phyloP scores from a whole-genome alignment of 2,329 filamentous ascomycete species.

The Sporothrix globosa region DNA sequence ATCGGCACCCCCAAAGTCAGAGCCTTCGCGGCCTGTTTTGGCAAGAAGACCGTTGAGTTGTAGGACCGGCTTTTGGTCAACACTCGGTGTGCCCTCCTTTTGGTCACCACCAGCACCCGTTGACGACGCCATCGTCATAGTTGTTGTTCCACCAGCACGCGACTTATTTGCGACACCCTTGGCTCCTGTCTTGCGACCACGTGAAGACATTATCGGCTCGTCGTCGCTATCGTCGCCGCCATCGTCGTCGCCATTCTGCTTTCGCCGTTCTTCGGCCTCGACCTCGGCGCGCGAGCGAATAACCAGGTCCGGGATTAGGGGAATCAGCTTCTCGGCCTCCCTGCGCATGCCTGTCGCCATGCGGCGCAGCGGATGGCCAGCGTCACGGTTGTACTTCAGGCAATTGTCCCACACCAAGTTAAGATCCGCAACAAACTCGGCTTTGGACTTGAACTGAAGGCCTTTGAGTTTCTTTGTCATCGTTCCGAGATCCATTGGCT shows the following conservation, averaged over 20 bases:
- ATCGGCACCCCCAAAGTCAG: slow-evolving; percentile 76
- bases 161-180: slow-evolving; percentile 73
- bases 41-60: slow-evolving; percentile 67
- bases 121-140: slow-evolving; percentile 4
- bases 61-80: slow-evolving; percentile 73
- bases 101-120: slow-evolving; percentile 51
- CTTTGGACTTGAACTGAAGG: slow-evolving; percentile 80
- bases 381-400: slow-evolving; percentile 90
- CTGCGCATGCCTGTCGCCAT: slow-evolving; percentile 97
- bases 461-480: slow-evolving; percentile 98
- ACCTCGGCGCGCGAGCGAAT: slow-evolving; percentile 92
- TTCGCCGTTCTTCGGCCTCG: slow-evolving; percentile 81
- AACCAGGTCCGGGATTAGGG: slow-evolving; percentile 88
- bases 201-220: slow-evolving; percentile 96
- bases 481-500: slow-evolving; percentile 94
- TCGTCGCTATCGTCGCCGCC: slow-evolving; percentile 91
- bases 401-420: slow-evolving; percentile 98
- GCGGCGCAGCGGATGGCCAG: slow-evolving; percentile 82
- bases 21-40: slow-evolving; percentile 66
- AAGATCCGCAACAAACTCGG: slow-evolving; percentile 90
- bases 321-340: slow-evolving; percentile 94
- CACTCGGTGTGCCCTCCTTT: slow-evolving; percentile 76
- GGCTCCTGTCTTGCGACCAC: slow-evolving; percentile 83
- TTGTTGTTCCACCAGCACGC: slow-evolving; percentile 46
- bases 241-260: slow-evolving; percentile 82